Evolutionary conservation across 139 green algal species (phyloP).

Genomic region (Zygnema circumcarinatum): DNA sequence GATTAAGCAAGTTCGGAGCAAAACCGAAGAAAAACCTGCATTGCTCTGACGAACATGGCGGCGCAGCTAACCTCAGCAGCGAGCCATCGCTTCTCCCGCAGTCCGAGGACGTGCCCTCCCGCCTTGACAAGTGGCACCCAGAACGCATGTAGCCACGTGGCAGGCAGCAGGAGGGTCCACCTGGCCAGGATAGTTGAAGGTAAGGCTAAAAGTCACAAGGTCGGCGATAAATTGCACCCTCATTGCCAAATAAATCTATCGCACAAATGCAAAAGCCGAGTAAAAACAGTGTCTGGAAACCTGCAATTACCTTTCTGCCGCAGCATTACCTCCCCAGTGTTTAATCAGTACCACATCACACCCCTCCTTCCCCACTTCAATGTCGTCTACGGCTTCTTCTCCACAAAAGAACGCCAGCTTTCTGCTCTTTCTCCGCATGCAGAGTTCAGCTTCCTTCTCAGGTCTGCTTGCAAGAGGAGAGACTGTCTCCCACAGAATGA

Average conservation of each 20-base stretch:
- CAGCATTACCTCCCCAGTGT: background rate
- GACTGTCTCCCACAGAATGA: background rate
- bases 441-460: background rate
- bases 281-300: too few relatives aligned
- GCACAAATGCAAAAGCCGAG: too few relatives aligned
- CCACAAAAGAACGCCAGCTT: background rate
- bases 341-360: background rate
- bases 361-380: background rate
- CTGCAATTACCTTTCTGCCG: background rate
- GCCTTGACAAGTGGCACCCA: constrained; percentile 36
- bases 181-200: too few relatives aligned
- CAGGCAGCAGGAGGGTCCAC: constrained; percentile 24
- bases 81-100: constrained; percentile 28
- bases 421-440: background rate
- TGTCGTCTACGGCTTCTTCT: background rate
- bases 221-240: too few relatives aligned
- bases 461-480: background rate
- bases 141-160: constrained; percentile 18
- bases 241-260: too few relatives aligned
- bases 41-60: background rate
- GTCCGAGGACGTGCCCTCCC: constrained; percentile 18
- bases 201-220: too few relatives aligned
- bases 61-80: background rate
- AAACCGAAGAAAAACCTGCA: background rate
- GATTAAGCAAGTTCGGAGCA: background rate